Percentiles rank a stretch among this genome's conserved stretches.
Conservation (phyloP, 345 rosid genomes). For the Eucalyptus guilfoylei region DNA sequence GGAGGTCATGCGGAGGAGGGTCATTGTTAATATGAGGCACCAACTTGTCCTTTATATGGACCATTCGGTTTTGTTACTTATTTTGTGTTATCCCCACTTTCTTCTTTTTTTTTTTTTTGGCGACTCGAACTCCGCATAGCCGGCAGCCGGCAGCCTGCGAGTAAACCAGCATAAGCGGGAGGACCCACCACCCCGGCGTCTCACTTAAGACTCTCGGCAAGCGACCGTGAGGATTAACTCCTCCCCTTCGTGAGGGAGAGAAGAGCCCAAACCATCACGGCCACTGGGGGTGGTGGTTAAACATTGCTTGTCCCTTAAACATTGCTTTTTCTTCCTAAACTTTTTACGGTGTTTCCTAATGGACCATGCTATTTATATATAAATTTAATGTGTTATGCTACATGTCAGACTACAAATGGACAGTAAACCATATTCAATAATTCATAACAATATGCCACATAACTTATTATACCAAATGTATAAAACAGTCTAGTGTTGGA, state of each 20-base stretch:
- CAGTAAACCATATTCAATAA: neutral
- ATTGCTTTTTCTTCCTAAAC: neutral
- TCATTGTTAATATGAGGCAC: neutral
- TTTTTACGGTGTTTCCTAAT: neutral
- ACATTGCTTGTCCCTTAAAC: no score
- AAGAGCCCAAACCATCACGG: no score
- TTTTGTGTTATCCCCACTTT: neutral
- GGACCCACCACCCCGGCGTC: no score
- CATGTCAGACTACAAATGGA: neutral
- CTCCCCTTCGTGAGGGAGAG: no score
- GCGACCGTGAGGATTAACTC: no score
- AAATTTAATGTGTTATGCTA: neutral
- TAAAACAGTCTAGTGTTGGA: neutral
- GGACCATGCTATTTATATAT: no score
- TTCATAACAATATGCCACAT: neutral
- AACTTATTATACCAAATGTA: neutral
- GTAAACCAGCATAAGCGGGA: no score
- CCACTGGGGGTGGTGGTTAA: no score
- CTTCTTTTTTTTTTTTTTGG: neutral
- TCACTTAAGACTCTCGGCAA: no score
- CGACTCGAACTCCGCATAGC: no score
- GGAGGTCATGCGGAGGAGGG: neutral
- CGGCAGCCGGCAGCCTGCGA: no score
- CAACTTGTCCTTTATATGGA: neutral
- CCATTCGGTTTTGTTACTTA: neutral